Base-by-base conservation (phyloP, 2,329 filamentous ascomycete species). In the Cladosporium austrohemisphaericum region DNA sequence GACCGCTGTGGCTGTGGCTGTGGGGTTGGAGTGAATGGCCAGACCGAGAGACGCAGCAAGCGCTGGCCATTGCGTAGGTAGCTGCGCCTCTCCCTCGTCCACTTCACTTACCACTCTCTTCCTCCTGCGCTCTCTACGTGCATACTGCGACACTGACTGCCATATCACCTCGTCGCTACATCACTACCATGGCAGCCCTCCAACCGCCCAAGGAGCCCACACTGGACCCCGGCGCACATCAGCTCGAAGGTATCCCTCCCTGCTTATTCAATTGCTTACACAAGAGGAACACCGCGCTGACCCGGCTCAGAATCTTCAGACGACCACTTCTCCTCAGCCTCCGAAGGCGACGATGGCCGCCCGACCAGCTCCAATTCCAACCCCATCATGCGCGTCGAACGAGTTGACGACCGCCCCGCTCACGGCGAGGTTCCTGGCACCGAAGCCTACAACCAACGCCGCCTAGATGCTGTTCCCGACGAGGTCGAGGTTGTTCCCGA, bases 301-400 rank as follows among this genome's bases (percentile, higher is more conserved):
- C 31, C 18, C 10, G 5, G 7, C 19, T 8, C 26, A 62, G 66
- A 70, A 63, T 71, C 65, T 38, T 77, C 75, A 32, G 76, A 76
- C 51, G 81, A 84, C 54, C 78, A 84, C 66, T 85, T 84, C 65
- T 83, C 80, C 38, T 81, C 84, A 61, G 81, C 81, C 50, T 79
- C 75, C 35, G 81, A 84, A 70, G 81, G 79, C 57, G 67, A 68
- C 37, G 53, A 58, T 25, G 57, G 54, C 29, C 52, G 55, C 29
- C 54, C 64, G 65, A 59, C 60, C 55, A 60, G 60, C 64, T 50
- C 56, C 57, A 53, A 67, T 64, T 55, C 64, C 60, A 71, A 56
- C 68, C 81, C 81, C 20, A 73, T 75, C 44, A 84, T 80, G n/a
- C 72, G 80, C 54, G 78, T 84, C 20, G 81, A 84, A 66, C 76